Conservation (phyloP, 306 rosid genomes). For the Dalbergia cochinchinensis region DNA sequence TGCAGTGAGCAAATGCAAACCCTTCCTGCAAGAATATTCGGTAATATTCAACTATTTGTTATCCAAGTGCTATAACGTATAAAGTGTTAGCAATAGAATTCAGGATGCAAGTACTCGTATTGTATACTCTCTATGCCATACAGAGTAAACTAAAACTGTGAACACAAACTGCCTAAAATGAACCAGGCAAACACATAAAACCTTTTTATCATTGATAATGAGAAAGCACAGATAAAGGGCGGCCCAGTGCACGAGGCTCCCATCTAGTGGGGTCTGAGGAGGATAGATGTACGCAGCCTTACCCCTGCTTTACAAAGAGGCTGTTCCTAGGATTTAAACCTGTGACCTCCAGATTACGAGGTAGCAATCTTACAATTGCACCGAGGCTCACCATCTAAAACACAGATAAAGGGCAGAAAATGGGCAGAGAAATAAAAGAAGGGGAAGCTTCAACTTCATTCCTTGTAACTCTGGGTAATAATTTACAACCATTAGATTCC, state of each 20-base stretch:
- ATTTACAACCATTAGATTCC: not conserved
- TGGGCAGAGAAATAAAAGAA: not conserved
- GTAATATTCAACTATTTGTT: constrained; percentile 26
- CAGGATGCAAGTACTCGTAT: not conserved
- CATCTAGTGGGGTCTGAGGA: too few relatives aligned
- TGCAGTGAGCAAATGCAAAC: constrained; percentile 91
- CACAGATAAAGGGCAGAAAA: not conserved
- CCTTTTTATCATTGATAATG: not conserved
- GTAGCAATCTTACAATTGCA: too few relatives aligned
- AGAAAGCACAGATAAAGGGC: not conserved
- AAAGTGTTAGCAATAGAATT: not conserved
- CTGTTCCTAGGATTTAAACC: too few relatives aligned
- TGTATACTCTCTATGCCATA: not conserved
- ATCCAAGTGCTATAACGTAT: not conserved
- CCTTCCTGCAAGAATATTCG: constrained; percentile 72
- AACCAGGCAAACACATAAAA: constrained; percentile 8
- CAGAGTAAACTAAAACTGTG: not conserved
- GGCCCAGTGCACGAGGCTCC: not conserved
- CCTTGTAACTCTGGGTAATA: not conserved
- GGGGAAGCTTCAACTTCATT: not conserved
- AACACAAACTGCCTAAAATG: not conserved
- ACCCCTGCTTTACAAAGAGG: too few relatives aligned
- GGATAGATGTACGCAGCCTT: too few relatives aligned
- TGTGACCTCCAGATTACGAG: too few relatives aligned
- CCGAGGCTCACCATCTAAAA: not conserved